Percentiles rank a stretch among this genome's conserved stretches.
Conservation (phyloP, 441 rosid genomes). For the Codiaeum variegatum region DNA sequence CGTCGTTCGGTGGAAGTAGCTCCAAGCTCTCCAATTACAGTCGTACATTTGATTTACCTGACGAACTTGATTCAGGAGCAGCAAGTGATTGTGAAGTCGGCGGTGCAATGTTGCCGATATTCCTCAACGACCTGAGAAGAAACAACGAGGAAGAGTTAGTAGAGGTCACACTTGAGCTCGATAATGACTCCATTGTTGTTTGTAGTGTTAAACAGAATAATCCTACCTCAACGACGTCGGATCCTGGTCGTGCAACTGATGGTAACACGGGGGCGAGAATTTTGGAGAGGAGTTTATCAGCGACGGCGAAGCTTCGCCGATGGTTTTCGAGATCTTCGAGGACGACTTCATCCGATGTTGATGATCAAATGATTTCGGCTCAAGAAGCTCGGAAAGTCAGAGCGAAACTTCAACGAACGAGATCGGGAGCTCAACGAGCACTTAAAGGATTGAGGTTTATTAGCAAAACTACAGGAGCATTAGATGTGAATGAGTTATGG, state of each 20-base stretch:
- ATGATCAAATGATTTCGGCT: constrained; percentile 28
- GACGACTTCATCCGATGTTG: constrained; percentile 38
- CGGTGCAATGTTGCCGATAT: constrained; percentile 83
- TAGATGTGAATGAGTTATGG: constrained; percentile 59
- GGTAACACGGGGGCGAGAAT: not conserved
- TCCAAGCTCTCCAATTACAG: constrained; percentile 50
- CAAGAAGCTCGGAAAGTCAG: constrained; percentile 57
- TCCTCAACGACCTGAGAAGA: constrained; percentile 56
- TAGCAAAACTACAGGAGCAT: constrained; percentile 43
- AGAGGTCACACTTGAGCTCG: constrained; percentile 76
- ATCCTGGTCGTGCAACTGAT: constrained; percentile 13
- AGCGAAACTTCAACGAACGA: constrained; percentile 60
- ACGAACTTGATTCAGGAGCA: constrained; percentile 23
- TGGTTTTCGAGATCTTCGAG: constrained; percentile 56
- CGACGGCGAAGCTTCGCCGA: constrained; percentile 52
- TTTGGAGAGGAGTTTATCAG: constrained; percentile 49
- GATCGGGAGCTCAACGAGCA: constrained; percentile 74
- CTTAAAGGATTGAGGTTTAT: constrained; percentile 77
- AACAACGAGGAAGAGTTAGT: constrained; percentile 53
- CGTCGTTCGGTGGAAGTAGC: constrained; percentile 44
- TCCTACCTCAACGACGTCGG: constrained; percentile 5
- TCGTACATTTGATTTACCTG: constrained; percentile 45
- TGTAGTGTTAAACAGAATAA: constrained; percentile 61
- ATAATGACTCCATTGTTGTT: constrained; percentile 52
- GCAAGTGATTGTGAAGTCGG: constrained; percentile 34